Evolutionary conservation across 1,284 basidiomycete genomes (phyloP).

Genomic region (Cryptococcus depauperatus): DNA sequence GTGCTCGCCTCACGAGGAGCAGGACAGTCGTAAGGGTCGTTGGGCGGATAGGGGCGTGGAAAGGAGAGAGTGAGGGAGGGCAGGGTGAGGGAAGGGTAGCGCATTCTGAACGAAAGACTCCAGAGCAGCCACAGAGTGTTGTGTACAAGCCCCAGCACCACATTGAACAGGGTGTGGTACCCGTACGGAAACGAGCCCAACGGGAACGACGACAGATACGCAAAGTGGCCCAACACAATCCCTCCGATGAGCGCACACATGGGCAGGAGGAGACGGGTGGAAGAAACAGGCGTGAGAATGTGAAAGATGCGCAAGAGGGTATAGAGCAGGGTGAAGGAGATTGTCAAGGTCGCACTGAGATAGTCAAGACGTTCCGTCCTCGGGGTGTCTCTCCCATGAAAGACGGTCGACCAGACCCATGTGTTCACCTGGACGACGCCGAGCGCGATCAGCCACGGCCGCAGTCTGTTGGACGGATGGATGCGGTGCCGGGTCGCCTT

Average conservation of each 20-base stretch:
- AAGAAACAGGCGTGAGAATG: slow-evolving; percentile 43
- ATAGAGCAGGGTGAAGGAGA: slow-evolving; percentile 66
- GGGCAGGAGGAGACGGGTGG: slow-evolving; percentile 20
- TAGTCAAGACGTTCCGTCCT: slow-evolving; percentile 89
- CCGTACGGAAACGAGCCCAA: slow-evolving; percentile 74
- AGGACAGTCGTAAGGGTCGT: slow-evolving; percentile 35
- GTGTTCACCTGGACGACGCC: slow-evolving; percentile 72
- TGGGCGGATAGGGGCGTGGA: slow-evolving; percentile 28
- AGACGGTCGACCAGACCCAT: slow-evolving; percentile 87
- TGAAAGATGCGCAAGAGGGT: slow-evolving; percentile 68
- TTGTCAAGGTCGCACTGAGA: slow-evolving; percentile 81
- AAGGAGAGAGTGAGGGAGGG: slow-evolving; percentile 9
- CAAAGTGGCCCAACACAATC: slow-evolving; percentile 35
- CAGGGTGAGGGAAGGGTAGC: slow-evolving; percentile 15
- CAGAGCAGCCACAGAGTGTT: slow-evolving; percentile 80
- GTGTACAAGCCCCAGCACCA: slow-evolving; percentile 58
- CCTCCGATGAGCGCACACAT: slow-evolving; percentile 18
- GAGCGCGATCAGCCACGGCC: slow-evolving; percentile 60
- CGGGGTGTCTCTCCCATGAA: slow-evolving; percentile 85
- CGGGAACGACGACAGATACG: slow-evolving; percentile 54
- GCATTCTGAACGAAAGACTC: slow-evolving; percentile 49
- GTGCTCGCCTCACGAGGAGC: slow-evolving; percentile 48
- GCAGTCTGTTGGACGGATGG: slow-evolving; percentile 59
- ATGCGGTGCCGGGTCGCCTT: slow-evolving; percentile 51
- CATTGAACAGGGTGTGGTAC: slow-evolving; percentile 87